A percentile compares a stretch with the other conserved stretches of the same genome.
Evolutionary conservation across 2,329 filamentous ascomycete species (phyloP).

Genomic region (Sporothrix luriei): DNA sequence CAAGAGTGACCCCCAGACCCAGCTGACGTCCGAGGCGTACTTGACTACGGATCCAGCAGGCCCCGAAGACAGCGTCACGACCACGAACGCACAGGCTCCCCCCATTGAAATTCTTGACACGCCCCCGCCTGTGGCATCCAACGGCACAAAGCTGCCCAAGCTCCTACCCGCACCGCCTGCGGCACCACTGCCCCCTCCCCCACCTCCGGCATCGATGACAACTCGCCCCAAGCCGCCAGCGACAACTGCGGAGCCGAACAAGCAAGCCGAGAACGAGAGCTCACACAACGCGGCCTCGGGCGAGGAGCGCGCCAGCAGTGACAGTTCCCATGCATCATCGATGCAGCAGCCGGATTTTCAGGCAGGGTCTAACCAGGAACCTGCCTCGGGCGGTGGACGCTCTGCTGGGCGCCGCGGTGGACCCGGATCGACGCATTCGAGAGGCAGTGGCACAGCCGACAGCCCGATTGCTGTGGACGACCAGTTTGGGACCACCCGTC

Average conservation of each 20-base stretch:
- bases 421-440: constrained; percentile 56
- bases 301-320: not conserved
- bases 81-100: not conserved
- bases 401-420: constrained; percentile 43
- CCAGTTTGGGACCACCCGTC: constrained; percentile 61
- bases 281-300: not conserved
- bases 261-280: not conserved
- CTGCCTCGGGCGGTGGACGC: constrained; percentile 36
- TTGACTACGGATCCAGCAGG: constrained; percentile 57
- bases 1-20: constrained; percentile 51
- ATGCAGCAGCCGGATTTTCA: constrained; percentile 39
- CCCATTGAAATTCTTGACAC: not conserved
- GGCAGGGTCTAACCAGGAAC: constrained; percentile 42
- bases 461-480: constrained; percentile 59
- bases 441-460: constrained; percentile 57
- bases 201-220: constrained; percentile 5
- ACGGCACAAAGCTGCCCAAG: not conserved
- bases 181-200: not conserved
- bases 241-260: not conserved
- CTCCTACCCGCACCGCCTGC: not conserved
- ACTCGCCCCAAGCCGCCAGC: not conserved
- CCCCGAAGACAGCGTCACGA: constrained; percentile 45
- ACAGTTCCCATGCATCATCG: not conserved
- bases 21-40: constrained; percentile 58
- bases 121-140: not conserved